Evolutionary conservation across 768 basidiomycete genomes (phyloP), one percentile per base, ranked within the genome.

Genomic region (Crepidotus variabilis): DNA sequence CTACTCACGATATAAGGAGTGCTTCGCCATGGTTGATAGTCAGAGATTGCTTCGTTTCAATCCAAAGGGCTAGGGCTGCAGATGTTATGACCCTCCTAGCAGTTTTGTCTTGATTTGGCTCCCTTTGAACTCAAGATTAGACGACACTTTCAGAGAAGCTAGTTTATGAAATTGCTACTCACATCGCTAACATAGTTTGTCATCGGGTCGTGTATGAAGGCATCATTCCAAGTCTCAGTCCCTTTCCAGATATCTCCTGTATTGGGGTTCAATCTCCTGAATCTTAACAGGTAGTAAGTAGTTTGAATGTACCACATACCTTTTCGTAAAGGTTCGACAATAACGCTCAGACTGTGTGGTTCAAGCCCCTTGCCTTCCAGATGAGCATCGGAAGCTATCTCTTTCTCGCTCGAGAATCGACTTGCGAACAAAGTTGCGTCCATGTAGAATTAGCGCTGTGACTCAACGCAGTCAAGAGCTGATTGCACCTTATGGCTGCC

Each of bases 201-300:
- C 52, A 53, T 23, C 10, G 52, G 52, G 24, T 53, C 52, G 35
- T 53, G 36, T 13, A 39, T 22, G 32, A 53, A 53, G 28, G 52
- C 52, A 32, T 53, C 52, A 22, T 45, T 39, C 18, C 32, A 43
- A 6, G 36, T 53, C 24, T 46, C 28, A n/a, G 52, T 39, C 22
- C 22, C 52, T 22, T 53, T 53, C 23, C n/a, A 45, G 5, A 46
- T 24, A 24, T 53, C 52, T 9, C 36, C 52, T 53, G 43, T 4
- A 43, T 14, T 28, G 3, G 28, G 18, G 52, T 24, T 20, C 13
- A 20, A 11, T n/a, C n/a, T n/a, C 18, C 3, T 3, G 13, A 43
- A 11, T 43, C 4, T 16, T 5, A 3, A 5, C 4, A 43, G 39
- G 18, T n/a, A 43, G 13, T 14, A 5, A 43, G 4, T 2, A 20